Evolutionary conservation across 805 yeast species (phyloP), one percentile per base, ranked within the genome.

Genomic region (Zygotorulaspora danielsina): DNA sequence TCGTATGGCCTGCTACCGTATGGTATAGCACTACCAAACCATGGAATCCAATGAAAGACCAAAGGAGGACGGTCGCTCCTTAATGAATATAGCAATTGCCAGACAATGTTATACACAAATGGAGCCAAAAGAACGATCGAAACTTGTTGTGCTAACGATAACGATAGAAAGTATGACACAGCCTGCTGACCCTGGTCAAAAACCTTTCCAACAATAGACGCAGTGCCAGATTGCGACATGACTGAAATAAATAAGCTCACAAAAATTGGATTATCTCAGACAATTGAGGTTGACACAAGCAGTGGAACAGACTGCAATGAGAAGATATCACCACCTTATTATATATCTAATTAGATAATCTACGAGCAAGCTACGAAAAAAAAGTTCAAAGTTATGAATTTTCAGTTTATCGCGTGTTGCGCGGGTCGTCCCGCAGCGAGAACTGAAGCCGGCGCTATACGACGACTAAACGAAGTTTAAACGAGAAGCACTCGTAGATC

Each of bases 1-100:
- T 78, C 85, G 61, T 89, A 93, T 12, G 98, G 98, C 48, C 83
- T 82, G 82, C 81, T 84, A 54, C 98, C 98, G 57, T 87, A 93
- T 5, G 75, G 67, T 30, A 84, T 76, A 27, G 97, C 94, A 25
- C 93, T 81, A 33, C 98, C 98, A 32, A 90, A 70, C 95, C 97
- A 88, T 20, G 98, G 98, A 45, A 93, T 71, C 83, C 88, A 81
- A 69, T 93, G 81, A 57, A 84, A 86, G 2, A 87, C 97, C 49
- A 90, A 59, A 3, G 98, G 98, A 8, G 79, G 95, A 40, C 95
- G 72, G 64, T 87, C 95, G 41, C 69, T 78, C 64, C 90, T 73
- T 36, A 83, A 61, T n/a, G 85, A 78, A 61, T 81, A 81, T 10
- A 75, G 54, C 2, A 81, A 64, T 63, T 84, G 93, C 81, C 81